These are phyloP conservation scores for Cryptococcus wingfieldii DNA, from an alignment of 1,284 basidiomycete genomes.

Conservation along the genomic window DNA sequence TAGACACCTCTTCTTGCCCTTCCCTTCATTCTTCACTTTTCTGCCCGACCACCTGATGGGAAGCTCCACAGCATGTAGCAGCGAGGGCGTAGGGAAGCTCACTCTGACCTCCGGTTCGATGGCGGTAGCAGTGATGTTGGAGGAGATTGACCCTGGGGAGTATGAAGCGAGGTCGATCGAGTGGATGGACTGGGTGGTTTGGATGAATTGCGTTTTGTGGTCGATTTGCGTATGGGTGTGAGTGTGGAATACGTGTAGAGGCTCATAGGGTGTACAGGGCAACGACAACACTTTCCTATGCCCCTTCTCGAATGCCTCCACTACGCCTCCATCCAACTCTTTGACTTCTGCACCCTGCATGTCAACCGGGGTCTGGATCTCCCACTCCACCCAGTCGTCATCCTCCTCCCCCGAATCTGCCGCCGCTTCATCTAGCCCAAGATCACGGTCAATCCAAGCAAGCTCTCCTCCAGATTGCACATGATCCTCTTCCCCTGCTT, in stretches of 20 bases:
- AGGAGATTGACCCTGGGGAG: not conserved
- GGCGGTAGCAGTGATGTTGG: not conserved
- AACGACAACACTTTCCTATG: not conserved
- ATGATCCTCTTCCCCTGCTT: conserved; percentile 13
- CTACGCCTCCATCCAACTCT: not conserved
- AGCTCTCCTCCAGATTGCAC: conserved; percentile 33
- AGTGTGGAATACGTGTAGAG: not conserved
- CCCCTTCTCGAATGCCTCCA: not conserved
- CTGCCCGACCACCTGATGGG: conserved; percentile 4
- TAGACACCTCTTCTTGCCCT: conserved; percentile 40
- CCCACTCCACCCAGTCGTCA: conserved; percentile 6
- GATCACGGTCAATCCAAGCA: not conserved
- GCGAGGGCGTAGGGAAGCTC: not conserved
- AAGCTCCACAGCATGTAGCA: not conserved
- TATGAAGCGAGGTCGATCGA: no score
- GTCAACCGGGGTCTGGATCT: not conserved
- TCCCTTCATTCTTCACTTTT: conserved; percentile 2
- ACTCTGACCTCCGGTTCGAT: not conserved
- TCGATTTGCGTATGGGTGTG: not conserved
- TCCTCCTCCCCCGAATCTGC: conserved; percentile 13
- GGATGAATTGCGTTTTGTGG: not conserved
- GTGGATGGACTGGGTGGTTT: not conserved
- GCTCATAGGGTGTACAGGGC: not conserved
- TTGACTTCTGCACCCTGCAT: not conserved
- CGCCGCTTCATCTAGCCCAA: not conserved